Evolutionary conservation across 164 flowering plant genomes (phyloP).

Genomic region (Tetracentron sinense): DNA sequence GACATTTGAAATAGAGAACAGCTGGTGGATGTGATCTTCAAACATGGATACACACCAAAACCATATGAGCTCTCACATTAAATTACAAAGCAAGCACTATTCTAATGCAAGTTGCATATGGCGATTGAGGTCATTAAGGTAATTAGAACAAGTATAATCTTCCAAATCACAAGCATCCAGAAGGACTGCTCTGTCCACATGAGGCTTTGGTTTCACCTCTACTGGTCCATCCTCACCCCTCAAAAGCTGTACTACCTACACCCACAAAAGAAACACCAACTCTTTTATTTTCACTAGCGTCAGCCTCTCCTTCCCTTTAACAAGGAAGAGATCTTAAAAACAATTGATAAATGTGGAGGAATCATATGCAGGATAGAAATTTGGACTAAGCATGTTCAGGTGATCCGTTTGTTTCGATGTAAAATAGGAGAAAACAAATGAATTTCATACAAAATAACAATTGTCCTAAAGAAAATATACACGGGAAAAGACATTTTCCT

Average conservation of each 20-base stretch:
- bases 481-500: too few relatives aligned
- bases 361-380: too few relatives aligned
- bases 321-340: too few relatives aligned
- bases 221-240: slow-evolving; percentile 44
- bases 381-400: too few relatives aligned
- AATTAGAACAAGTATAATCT: slow-evolving; percentile 57
- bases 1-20: neutral
- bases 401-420: too few relatives aligned
- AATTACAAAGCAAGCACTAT: slow-evolving; percentile 12
- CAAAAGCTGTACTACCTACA: slow-evolving; percentile 65
- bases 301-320: too few relatives aligned
- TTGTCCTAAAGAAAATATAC: too few relatives aligned
- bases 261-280: neutral
- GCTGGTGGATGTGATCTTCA: neutral
- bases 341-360: too few relatives aligned
- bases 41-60: too few relatives aligned
- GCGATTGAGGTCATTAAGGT: slow-evolving; percentile 71
- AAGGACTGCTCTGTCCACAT: slow-evolving; percentile 32
- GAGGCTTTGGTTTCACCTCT: slow-evolving; percentile 27
- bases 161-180: slow-evolving; percentile 66
- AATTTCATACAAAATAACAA: too few relatives aligned
- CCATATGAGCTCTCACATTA: neutral
- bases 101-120: slow-evolving; percentile 74
- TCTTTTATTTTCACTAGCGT: too few relatives aligned
- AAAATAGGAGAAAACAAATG: too few relatives aligned